Conservation (phyloP, 495 filamentous ascomycete species). For the Lophium mytilinum region DNA sequence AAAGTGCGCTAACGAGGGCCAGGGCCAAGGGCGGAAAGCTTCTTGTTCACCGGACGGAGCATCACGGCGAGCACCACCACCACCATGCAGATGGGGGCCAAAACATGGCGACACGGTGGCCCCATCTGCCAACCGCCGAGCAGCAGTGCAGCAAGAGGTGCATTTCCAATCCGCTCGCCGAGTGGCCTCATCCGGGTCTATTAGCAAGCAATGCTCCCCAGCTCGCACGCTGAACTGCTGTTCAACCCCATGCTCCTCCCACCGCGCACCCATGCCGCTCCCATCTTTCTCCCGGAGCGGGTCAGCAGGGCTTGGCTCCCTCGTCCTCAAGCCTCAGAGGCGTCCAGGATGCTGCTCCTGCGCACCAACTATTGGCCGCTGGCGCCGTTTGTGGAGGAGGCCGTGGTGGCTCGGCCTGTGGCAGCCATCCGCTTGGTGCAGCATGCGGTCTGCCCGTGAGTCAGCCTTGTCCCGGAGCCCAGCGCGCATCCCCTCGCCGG, state of each 20-base stretch:
- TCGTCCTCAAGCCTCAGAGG: neutral
- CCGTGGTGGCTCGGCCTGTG: neutral
- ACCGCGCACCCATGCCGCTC: neutral
- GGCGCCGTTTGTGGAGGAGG: neutral
- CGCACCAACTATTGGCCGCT: neutral
- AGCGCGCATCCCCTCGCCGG: neutral
- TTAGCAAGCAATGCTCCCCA: neutral
- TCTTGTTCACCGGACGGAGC: neutral
- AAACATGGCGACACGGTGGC: neutral
- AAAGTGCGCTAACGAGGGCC: neutral
- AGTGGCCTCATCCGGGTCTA: neutral
- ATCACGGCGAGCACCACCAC: neutral
- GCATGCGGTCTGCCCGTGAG: neutral
- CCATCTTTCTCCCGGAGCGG: neutral
- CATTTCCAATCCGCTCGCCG: neutral
- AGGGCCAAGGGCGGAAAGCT: neutral
- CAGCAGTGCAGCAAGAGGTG: neutral
- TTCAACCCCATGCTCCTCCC: neutral
- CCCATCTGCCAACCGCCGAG: neutral
- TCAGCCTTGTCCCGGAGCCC: neutral
- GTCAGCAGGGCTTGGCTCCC: neutral
- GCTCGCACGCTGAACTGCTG: too few species aligned
- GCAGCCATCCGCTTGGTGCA: neutral
- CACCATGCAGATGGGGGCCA: neutral
- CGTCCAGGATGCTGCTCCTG: neutral